Evolutionary conservation across 768 basidiomycete species (phyloP).

Genomic region (Mycena albidolilacea): DNA sequence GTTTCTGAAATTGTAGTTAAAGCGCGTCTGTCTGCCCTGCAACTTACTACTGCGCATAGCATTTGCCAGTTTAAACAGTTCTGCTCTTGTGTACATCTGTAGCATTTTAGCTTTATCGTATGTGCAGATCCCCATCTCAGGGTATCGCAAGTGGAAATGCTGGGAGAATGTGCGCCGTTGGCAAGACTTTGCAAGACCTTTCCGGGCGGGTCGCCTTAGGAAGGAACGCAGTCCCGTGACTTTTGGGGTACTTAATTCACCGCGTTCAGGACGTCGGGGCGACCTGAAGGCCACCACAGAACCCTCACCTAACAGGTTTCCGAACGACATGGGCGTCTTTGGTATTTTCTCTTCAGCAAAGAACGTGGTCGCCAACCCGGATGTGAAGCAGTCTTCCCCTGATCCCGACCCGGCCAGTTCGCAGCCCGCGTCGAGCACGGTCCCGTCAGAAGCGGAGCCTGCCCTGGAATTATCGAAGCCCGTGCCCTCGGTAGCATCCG

Average conservation of each 20-base stretch:
- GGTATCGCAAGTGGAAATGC: neutral
- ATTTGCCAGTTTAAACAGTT: too few relatives aligned
- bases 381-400: slow-evolving; percentile 23
- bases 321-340: slow-evolving; percentile 47
- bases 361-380: slow-evolving; percentile 1
- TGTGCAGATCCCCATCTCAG: neutral
- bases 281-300: neutral
- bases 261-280: neutral
- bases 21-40: too few relatives aligned
- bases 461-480: neutral
- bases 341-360: slow-evolving; percentile 42
- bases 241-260: neutral
- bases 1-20: too few relatives aligned
- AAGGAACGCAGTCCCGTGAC: slow-evolving; percentile 5
- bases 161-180: too few relatives aligned
- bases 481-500: slow-evolving; percentile 2
- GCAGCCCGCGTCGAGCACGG: neutral
- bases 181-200: neutral
- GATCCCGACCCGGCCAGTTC: slow-evolving; percentile 18
- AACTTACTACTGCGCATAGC: too few relatives aligned
- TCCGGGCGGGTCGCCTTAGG: neutral
- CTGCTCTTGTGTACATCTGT: neutral
- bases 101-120: neutral
- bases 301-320: slow-evolving; percentile 8
- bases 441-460: slow-evolving; percentile 19